Evolutionary conservation across 805 yeast species (phyloP).

Genomic region (Candida mattraensis): DNA sequence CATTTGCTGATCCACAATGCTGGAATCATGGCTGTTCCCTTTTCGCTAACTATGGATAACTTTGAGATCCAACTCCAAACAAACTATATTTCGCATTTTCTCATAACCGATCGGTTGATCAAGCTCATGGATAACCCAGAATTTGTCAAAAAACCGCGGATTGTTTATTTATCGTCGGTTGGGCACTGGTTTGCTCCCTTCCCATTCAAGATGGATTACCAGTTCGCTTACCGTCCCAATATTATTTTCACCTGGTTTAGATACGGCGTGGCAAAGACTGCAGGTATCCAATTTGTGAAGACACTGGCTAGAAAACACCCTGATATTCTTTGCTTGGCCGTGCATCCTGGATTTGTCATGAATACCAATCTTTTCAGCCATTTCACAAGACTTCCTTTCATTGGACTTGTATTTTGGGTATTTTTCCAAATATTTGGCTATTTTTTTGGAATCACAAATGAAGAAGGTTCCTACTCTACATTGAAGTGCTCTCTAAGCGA

Average conservation of each 20-base stretch:
- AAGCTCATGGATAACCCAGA: constrained; percentile 46
- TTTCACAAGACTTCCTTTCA: constrained; percentile 74
- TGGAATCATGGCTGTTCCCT: constrained; percentile 79
- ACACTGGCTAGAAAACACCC: constrained; percentile 68
- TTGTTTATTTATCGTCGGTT: constrained; percentile 63
- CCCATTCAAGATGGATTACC: constrained; percentile 47
- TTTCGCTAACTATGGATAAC: constrained; percentile 53
- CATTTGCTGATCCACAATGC: constrained; percentile 75
- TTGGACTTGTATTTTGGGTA: constrained; percentile 76
- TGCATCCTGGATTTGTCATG: constrained; percentile 88
- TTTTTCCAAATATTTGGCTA: constrained; percentile 67
- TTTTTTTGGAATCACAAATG: constrained; percentile 68
- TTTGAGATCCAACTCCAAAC: constrained; percentile 82
- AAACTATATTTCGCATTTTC: constrained; percentile 72
- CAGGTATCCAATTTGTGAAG: constrained; percentile 71
- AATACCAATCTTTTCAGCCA: constrained; percentile 72
- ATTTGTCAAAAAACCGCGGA: constrained; percentile 42
- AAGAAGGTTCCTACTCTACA: constrained; percentile 68
- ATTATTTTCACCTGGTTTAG: constrained; percentile 74
- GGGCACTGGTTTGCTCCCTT: constrained; percentile 57
- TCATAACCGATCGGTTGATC: constrained; percentile 61
- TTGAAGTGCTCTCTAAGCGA: constrained; percentile 61
- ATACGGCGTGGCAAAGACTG: constrained; percentile 74
- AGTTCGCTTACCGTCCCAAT: constrained; percentile 61
- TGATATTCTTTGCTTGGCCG: constrained; percentile 57